Evolutionary conservation across 768 basidiomycete genomes (phyloP), one percentile per base, ranked within the genome.

Genomic region (Nevesoporus exiguus): DNA sequence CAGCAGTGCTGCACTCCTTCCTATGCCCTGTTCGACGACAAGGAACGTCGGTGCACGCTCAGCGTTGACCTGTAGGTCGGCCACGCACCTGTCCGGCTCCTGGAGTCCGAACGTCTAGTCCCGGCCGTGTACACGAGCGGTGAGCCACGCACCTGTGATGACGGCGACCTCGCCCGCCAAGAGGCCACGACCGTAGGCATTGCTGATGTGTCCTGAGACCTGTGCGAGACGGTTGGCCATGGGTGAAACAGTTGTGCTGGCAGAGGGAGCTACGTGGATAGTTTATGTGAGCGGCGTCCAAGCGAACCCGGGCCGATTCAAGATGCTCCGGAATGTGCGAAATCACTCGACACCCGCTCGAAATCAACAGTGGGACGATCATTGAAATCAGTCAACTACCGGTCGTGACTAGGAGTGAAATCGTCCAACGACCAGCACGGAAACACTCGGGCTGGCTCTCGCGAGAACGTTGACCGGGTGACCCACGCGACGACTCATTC

Each of bases 101-200:
- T 87, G 54, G 33, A 47, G 29, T 41, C n/a, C 29, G 41, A 25
- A 51, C 30, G 29, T 27, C 43, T 25, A 27, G n/a, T 29, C 30
- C 17, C n/a, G 31, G 6, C 41, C 29, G 15, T 21, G 5, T 5
- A 31, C 19, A 37, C 41, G 37, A 15, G 17, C 7, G 25, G 14
- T 15, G 30, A 30, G 24, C 29, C 33, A 71, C 81, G 62, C 64
- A 85, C 89, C 90, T 47, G 91, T 93, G 63, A 93, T 85, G 67
- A 93, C 91, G 15, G 88, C 90, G 8, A 92, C 90, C 63, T 93
- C 87, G 7, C 84, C 88, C 1, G 76, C 78, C 45, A 91, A 76
- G 41, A 93, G 73, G 4, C 90, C 89, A 7, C 77, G 73, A 21
- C 67, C 59, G 51, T 74, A 57, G 21, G 70, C 55, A 63, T 80